A percentile compares a stretch with the other conserved stretches of the same genome.
Evolutionary conservation across 495 filamentous ascomycete genomes (phyloP).

Genomic region (Tirmania nivea): DNA sequence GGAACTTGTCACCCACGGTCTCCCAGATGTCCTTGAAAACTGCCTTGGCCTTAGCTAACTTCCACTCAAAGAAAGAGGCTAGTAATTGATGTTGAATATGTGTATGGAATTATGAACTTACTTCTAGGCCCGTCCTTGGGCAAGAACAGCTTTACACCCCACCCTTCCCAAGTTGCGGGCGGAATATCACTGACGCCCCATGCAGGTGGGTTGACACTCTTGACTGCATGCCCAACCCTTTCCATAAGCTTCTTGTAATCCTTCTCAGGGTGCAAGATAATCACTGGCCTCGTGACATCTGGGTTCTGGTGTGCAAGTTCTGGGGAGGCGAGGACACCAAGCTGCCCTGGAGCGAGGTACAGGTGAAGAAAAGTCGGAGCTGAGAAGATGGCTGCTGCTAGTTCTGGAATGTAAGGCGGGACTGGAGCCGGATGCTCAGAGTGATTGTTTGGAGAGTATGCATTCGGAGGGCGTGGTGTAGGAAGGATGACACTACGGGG

Average conservation of each 20-base stretch:
- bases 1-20: not conserved
- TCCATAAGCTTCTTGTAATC: not conserved
- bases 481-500: too few species aligned
- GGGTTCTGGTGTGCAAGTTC: not conserved
- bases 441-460: too few species aligned
- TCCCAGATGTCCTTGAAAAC: not conserved
- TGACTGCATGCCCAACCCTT: not conserved
- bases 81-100: too few species aligned
- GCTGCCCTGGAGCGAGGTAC: not conserved
- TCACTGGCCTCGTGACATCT: not conserved
- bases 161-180: not conserved
- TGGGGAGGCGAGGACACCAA: not conserved
- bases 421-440: not conserved
- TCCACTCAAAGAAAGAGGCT: too few species aligned
- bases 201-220: not conserved
- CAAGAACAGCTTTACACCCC: not conserved
- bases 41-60: too few species aligned
- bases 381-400: not conserved
- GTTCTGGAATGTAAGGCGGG: not conserved
- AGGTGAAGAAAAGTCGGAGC: not conserved
- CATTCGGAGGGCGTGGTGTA: too few species aligned
- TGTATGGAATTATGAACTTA: too few species aligned
- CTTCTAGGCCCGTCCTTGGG: not conserved
- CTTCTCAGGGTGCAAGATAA: not conserved
- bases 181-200: not conserved